phyloP scores from a whole-genome alignment of 169 alveolate species.

The Cryptosporidium felis region DNA sequence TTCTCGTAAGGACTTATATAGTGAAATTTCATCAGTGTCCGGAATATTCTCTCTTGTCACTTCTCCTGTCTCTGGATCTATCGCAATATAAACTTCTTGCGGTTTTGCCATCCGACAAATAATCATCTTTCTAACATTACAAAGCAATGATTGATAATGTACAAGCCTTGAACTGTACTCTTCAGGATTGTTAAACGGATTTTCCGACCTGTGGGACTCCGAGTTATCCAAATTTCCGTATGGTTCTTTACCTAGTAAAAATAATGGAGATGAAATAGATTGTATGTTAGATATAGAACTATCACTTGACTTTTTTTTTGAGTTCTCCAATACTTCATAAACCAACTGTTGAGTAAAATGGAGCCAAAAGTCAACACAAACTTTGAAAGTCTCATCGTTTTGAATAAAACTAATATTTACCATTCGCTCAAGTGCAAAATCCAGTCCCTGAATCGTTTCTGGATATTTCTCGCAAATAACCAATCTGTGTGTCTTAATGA shows the following conservation, averaged over 20 bases:
- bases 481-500: constrained; percentile 75
- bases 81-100: constrained; percentile 90
- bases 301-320: constrained; percentile 70
- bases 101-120: constrained; percentile 96
- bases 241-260: constrained; percentile 52
- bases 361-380: constrained; percentile 97
- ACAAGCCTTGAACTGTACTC: constrained; percentile 53
- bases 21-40: constrained; percentile 93
- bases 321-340: constrained; percentile 81
- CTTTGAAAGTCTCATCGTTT: constrained; percentile 96
- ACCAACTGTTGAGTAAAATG: constrained; percentile 86
- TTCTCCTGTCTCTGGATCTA: constrained; percentile 90
- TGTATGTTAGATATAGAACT: not conserved
- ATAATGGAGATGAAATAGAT: constrained; percentile 24
- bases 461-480: constrained; percentile 62
- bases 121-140: constrained; percentile 83
- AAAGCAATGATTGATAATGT: constrained; percentile 78
- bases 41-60: constrained; percentile 85
- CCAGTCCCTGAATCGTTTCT: constrained; percentile 14
- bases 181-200: constrained; percentile 52
- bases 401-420: constrained; percentile 80
- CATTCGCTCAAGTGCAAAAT: constrained; percentile 50
- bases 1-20: constrained; percentile 94
- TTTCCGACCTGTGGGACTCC: not conserved
- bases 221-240: constrained; percentile 41